Conservation (phyloP, 371 early-diverging fungal species). For the Circinella minor region DNA sequence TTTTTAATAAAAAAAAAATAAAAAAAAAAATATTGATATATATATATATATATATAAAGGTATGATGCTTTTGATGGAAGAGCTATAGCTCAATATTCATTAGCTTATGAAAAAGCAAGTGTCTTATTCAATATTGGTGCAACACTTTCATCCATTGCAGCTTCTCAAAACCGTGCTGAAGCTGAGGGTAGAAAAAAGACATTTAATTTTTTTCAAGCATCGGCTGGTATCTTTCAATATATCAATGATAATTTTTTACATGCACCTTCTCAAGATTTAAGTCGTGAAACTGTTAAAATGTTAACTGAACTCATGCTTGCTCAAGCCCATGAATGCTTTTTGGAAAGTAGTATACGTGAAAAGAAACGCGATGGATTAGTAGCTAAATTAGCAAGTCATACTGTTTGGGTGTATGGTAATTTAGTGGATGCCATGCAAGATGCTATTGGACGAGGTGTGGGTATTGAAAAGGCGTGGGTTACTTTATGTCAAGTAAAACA, state of each 20-base stretch:
- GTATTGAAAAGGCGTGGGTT: conserved; percentile 70
- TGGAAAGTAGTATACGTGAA: conserved; percentile 85
- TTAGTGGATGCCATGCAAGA: conserved; percentile 71
- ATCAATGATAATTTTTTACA: conserved; percentile 97
- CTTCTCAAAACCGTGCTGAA: conserved; percentile 76
- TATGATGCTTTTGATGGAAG: conserved; percentile 82
- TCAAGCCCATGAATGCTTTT: conserved; percentile 94
- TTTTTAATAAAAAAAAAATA: no score
- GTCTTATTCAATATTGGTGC: conserved; percentile 95
- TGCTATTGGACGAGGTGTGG: conserved; percentile 52
- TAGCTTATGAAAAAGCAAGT: conserved; percentile 96
- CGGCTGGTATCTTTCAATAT: conserved; percentile 92
- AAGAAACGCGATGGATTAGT: conserved; percentile 84
- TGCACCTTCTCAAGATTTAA: conserved; percentile 91
- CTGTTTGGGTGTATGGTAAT: conserved; percentile 76
- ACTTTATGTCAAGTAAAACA: conserved; percentile 80
- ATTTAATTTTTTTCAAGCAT: conserved; percentile 89
- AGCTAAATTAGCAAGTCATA: conserved; percentile 89
- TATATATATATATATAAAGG: conserved; percentile 51
- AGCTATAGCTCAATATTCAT: conserved; percentile 74
- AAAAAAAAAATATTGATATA: neutral
- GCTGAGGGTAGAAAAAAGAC: conserved; percentile 78
- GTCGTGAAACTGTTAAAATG: conserved; percentile 85
- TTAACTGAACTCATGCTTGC: conserved; percentile 87
- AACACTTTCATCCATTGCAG: conserved; percentile 73